Base-by-base conservation (phyloP, 306 rosid species). In the Cicer chorassanicum region DNA sequence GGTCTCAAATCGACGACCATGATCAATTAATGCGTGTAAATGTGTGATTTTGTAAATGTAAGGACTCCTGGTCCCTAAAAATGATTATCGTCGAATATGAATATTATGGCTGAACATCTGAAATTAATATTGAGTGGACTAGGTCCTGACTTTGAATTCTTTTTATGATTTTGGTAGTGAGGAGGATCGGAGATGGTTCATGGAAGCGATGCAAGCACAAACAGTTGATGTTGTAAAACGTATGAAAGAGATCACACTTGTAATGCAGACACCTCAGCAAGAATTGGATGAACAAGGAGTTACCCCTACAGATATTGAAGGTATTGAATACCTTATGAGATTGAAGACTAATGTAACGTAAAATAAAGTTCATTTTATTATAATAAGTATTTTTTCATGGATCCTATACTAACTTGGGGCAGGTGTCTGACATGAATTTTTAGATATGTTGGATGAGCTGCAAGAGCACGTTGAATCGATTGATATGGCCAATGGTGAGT, bases 381-480 rank as follows among this genome's bases (percentile, higher is more conserved):
- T 8, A 10, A 12, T 9, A 4, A 2, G 55, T 50, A 8, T 11
- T 11, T 51, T 50, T 41, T 19, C 41, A 34, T 34, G 5, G 39
- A 41, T 57, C 7, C 14, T 29, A 41, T 65, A 54, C 73, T 76
- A n/a, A 80, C 14, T n/a, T 6, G 0, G 45, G 68, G 19, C 65
- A 1, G 21, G 21, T 50, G 12, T 64, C 16, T 57, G 56, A 38
- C 57, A 8, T 77, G 36, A 57, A 38, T 18, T 78, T 61, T 62
- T 84, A 92, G 99, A 51, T 74, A 38, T 95, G 91, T 82, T 95
- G 85, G 98, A 95, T 77, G 97, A 94, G 82, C 74, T 94, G 83
- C 96, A 92, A 62, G 99, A 94, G 84, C 99, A 94, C 54, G 97
- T 94, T 57, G 97, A 94, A 82, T 90, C 99, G 1, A 95, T 92